phyloP scores from a whole-genome alignment of 768 basidiomycete genomes.

The Naganishia onofrii region DNA sequence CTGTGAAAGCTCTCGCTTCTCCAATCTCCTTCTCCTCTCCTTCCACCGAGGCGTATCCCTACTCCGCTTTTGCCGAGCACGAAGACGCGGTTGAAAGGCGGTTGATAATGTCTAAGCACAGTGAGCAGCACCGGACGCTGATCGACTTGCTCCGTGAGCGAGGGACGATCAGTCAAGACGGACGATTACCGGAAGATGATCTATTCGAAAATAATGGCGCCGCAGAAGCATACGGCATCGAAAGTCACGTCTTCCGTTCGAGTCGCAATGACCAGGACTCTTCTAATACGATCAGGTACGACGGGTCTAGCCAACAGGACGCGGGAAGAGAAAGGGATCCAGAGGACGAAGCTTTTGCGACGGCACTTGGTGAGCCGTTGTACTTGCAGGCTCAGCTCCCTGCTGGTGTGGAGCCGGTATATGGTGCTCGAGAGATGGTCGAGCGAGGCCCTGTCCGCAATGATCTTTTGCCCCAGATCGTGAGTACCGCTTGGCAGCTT shows the following conservation, averaged over 20 bases:
- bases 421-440: background rate
- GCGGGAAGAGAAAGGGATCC: background rate
- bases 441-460: constrained; percentile 6
- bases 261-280: background rate
- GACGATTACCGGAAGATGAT: constrained; percentile 22
- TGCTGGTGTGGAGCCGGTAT: background rate
- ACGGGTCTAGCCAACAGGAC: background rate
- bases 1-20: constrained; percentile 1
- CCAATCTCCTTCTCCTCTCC: background rate
- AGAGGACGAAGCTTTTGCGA: constrained; percentile 13
- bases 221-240: constrained; percentile 6
- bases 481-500: background rate
- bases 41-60: background rate
- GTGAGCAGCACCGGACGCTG: constrained; percentile 26
- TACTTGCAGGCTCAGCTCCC: background rate
- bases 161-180: constrained; percentile 12
- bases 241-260: too few relatives aligned
- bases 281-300: background rate
- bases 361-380: background rate
- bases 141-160: constrained; percentile 19
- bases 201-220: constrained; percentile 9
- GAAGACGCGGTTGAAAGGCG: background rate
- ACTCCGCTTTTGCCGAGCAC: background rate
- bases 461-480: constrained; percentile 14
- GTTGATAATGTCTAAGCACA: constrained; percentile 25